These are phyloP conservation scores for Euptelea pleiosperma DNA, from an alignment of 164 flowering plant genomes.

Conservation along the genomic window DNA sequence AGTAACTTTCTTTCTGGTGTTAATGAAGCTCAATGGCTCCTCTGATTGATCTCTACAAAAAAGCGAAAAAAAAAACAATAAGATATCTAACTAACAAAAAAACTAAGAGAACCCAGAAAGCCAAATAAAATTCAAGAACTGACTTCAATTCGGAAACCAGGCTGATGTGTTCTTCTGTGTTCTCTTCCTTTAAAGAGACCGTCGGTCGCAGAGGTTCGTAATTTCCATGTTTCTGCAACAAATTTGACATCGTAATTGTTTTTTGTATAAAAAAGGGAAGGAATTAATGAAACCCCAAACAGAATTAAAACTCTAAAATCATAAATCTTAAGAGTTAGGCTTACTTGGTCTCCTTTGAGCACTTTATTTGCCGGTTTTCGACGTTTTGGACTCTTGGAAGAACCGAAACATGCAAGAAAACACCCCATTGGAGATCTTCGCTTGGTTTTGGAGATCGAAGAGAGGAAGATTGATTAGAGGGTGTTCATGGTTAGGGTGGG, in stretches of 20 bases:
- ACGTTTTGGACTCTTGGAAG: slow-evolving; percentile 33
- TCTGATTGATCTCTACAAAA: slow-evolving; percentile 31
- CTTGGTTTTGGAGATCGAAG: neutral
- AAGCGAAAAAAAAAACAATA: no score
- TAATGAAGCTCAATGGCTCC: slow-evolving; percentile 25
- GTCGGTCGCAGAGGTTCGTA: slow-evolving; percentile 44
- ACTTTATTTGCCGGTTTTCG: slow-evolving; percentile 26
- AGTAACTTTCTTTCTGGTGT: slow-evolving; percentile 43
- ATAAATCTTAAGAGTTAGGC: slow-evolving; percentile 10
- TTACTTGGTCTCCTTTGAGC: slow-evolving; percentile 35
- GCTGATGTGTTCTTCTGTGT: slow-evolving; percentile 14
- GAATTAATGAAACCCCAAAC: no score
- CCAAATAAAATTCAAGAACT: slow-evolving; percentile 3
- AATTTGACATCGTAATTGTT: neutral
- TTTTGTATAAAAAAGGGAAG: no score
- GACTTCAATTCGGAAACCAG: slow-evolving; percentile 29
- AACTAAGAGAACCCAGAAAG: no score
- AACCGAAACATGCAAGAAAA: slow-evolving; percentile 69
- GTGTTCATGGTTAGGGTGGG: slow-evolving; percentile 4
- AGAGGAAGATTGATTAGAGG: slow-evolving; percentile 4
- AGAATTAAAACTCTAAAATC: neutral
- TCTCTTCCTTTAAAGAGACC: slow-evolving; percentile 21
- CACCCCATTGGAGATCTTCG: slow-evolving; percentile 52
- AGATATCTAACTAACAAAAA: no score
- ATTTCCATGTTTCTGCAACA: slow-evolving; percentile 36